These are phyloP conservation scores for Botrytis cinerea DNA, from an alignment of 2,329 filamentous ascomycete genomes.

Conservation along the genomic window DNA sequence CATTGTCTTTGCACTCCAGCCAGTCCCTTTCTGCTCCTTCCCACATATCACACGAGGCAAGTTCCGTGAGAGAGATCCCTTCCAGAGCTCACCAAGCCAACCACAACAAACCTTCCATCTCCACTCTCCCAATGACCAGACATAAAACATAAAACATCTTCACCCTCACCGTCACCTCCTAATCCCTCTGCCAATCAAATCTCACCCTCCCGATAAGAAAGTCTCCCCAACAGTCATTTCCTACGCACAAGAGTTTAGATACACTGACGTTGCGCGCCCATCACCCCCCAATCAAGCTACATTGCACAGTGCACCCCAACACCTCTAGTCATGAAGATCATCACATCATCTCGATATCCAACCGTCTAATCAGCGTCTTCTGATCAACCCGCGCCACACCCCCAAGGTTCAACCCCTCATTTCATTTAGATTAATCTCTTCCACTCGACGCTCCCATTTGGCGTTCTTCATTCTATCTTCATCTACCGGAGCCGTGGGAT, in stretches of 20 bases:
- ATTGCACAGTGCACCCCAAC: neutral
- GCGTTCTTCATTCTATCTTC: neutral
- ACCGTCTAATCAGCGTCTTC: neutral
- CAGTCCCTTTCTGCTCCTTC: neutral
- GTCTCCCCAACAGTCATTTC: neutral
- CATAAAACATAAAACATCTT: neutral
- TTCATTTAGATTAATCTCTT: neutral
- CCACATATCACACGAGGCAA: neutral
- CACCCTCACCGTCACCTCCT: neutral
- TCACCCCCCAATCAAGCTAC: neutral
- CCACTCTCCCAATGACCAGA: neutral
- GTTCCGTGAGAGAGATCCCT: neutral
- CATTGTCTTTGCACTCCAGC: neutral
- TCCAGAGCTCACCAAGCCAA: neutral
- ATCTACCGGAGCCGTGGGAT: conserved; percentile 3
- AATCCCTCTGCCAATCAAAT: neutral
- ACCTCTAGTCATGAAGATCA: conserved; percentile 4
- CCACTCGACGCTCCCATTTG: neutral
- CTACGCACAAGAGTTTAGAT: neutral
- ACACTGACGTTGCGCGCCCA: conserved; percentile 1
- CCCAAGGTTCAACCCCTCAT: conserved; percentile 3
- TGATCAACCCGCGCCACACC: conserved; percentile 1
- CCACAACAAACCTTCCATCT: neutral
- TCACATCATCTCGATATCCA: neutral
- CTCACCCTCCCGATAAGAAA: neutral